These are phyloP conservation scores for Malassezia psittaci DNA, from an alignment of 1,284 basidiomycete genomes.

Conservation along the genomic window DNA sequence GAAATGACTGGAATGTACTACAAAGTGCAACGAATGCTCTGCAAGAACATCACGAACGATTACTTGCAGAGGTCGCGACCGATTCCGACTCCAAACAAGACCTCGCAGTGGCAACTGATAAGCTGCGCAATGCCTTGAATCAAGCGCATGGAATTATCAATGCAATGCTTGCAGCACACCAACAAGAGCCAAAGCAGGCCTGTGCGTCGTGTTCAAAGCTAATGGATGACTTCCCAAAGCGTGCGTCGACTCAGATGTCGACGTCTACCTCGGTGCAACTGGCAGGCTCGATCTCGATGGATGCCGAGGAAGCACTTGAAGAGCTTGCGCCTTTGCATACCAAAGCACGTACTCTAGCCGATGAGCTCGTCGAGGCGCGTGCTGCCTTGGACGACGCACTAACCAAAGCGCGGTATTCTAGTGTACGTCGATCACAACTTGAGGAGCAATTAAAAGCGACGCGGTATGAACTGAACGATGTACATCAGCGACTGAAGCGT, in stretches of 20 bases:
- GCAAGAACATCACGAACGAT: conserved; percentile 8
- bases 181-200: no score
- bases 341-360: conserved; percentile 5
- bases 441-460: conserved; percentile 9
- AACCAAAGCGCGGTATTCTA: neutral
- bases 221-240: neutral
- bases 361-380: conserved; percentile 7
- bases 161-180: conserved; percentile 1
- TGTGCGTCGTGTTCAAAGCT: neutral
- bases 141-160: conserved; percentile 15
- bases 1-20: neutral
- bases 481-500: neutral
- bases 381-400: conserved; percentile 7
- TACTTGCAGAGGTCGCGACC: neutral
- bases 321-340: conserved; percentile 10
- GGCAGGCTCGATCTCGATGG: neutral
- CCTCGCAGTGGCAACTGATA: neutral
- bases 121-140: conserved; percentile 3
- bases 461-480: neutral
- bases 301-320: neutral
- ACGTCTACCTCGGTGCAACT: neutral
- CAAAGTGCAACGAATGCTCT: conserved; percentile 1
- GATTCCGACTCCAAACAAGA: neutral
- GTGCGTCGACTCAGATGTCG: neutral
- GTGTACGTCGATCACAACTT: conserved; percentile 6